Evolutionary conservation across 768 basidiomycete species (phyloP), one percentile per base, ranked within the genome.

Genomic region (Russula dissimulans): DNA sequence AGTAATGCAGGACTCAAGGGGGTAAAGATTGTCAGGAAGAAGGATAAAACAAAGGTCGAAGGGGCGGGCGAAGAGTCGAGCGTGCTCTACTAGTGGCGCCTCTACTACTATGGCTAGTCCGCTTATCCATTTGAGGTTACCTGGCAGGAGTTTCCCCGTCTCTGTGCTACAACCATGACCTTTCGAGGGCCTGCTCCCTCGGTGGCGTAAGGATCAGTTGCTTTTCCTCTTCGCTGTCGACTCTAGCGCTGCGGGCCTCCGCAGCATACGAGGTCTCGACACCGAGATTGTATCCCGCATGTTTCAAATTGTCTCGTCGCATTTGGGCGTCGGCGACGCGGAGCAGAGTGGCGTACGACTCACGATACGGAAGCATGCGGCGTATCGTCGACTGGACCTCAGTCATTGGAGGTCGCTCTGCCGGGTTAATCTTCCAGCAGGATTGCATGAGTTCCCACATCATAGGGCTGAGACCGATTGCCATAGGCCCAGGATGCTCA

Each of bases 21-120:
- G 3, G 70, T 71, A 39, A 70, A 68, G 64, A 61, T 71, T 15
- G 63, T 67, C 44, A 71, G 67, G 63, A 68, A 48, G 53, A 67
- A 65, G 53, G 66, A 67, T 11, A 52, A 54, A 18, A 22, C 48
- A 10, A 58, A 55, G 44, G 53, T 29, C 22, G 61, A 57, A 18
- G 61, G 51, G 6, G 14, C 44, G 17, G 44, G 60, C 17, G 60
- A 51, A 31, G 60, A 43, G 9, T 56, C 42, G 26, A 58, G 32
- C 34, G 26, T 10, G 6, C 42, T 4, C 4, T 4, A 1, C 22
- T 26, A 26, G 22, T 26, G 15, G 11, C n/a, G 6, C 38, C 22
- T 44, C 11, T 44, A 29, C 49, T 22, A 50, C 41, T 3, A 26
- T 26, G n/a, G 42, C 31, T 22, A 6, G 4, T 51, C 22, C 15